Evolutionary conservation across 176 grass and related monocot species (phyloP), one percentile per base, ranked within the genome.

Genomic region (Poa annua): DNA sequence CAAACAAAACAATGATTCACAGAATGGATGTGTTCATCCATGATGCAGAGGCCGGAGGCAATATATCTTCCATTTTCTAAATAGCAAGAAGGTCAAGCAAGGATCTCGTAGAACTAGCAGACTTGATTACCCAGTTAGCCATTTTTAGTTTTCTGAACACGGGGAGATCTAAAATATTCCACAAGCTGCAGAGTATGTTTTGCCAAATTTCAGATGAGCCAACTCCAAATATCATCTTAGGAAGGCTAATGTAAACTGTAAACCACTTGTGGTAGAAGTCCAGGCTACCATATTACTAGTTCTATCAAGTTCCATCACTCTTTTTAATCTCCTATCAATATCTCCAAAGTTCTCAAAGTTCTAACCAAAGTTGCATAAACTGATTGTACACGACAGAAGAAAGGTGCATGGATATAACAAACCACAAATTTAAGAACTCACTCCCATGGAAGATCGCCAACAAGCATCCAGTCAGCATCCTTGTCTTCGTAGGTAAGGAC

Each of bases 391-490:
- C 14, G 19, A 13, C 20, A 38, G 7, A 74, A 75, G 20, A 50
- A 75, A 52, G 14, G 33, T 20, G 19, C 19, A 64, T 78, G 33
- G 35, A 81, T 77, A 13, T 48, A 9, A 71, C 6, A 71, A 47
- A 51, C 35, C 0, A 83, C 0, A 33, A 59, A 74, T 51, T 54
- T 81, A 66, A 20, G 47, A 84, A 89, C 88, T 94, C 79, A 94
- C 92, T 86, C 71, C 92, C 92, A 94, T 21, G 92, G 92, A 60
- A 94, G 88, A 87, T 94, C 88, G 29, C 92, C 92, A 44, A 94
- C 89, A 2, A 94, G 92, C 92, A 94, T 94, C 92, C 92, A 94
- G 39, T 94, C 92, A 57, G 80, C 92, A 84, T 94, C 92, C 26
- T 87, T 91, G 81, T 91, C 92, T 84, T 94, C 92, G 42, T 89